phyloP scores from a whole-genome alignment of 495 filamentous ascomycete species.

The Aspergillus saccharolyticus region DNA sequence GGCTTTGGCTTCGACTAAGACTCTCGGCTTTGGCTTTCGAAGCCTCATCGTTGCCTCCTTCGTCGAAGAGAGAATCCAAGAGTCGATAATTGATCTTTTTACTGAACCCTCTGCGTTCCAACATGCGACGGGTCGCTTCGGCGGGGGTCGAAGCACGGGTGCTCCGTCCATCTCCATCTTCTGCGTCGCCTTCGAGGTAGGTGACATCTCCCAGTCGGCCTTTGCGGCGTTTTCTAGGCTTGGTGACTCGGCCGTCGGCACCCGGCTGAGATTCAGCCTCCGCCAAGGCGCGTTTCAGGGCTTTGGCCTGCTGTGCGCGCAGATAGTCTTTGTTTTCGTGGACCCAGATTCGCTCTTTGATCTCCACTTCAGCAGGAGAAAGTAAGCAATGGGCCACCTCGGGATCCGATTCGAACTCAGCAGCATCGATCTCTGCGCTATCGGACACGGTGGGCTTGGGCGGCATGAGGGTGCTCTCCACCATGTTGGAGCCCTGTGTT shows the following conservation, averaged over 20 bases:
- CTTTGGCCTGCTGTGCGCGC: conserved; percentile 72
- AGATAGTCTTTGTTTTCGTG: conserved; percentile 89
- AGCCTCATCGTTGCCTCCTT: conserved; percentile 26
- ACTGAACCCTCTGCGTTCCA: conserved; percentile 65
- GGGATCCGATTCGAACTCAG: conserved; percentile 73
- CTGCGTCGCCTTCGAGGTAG: conserved; percentile 42
- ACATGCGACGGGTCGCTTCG: conserved; percentile 69
- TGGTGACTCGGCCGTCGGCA: conserved; percentile 27
- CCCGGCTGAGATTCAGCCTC: conserved; percentile 44
- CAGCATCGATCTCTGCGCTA: conserved; percentile 55
- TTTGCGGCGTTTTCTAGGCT: conserved; percentile 43
- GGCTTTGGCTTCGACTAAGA: conserved; percentile 33
- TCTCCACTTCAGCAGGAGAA: conserved; percentile 58
- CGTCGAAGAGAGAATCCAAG: conserved; percentile 46
- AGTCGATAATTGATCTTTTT: conserved; percentile 81
- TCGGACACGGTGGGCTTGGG: conserved; percentile 33
- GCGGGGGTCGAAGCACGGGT: conserved; percentile 49
- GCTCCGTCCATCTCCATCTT: conserved; percentile 35
- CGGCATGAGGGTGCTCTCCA: conserved; percentile 23
- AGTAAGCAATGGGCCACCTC: conserved; percentile 77
- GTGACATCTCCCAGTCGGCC: conserved; percentile 48
- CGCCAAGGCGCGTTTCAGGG: conserved; percentile 57
- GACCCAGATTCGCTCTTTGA: conserved; percentile 91
- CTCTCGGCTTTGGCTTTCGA: conserved; percentile 31
- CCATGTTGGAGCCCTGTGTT: conserved; percentile 35